Evolutionary conservation across 179 eudicot species (phyloP), one percentile per base, ranked within the genome.

Genomic region (Beta lomatogona): DNA sequence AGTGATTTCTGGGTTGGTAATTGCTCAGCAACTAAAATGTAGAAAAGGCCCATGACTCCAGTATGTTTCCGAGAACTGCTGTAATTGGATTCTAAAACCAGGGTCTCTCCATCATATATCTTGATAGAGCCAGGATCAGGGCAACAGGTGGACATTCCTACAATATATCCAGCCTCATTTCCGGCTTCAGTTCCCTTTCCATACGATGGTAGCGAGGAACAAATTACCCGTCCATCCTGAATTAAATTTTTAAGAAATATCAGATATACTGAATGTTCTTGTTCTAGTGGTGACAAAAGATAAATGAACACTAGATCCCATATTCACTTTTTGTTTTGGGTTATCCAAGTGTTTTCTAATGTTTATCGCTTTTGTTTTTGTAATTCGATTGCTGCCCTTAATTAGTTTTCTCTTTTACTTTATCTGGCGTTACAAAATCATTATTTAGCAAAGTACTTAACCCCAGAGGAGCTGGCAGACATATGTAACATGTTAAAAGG

Each of bases 91-190:
- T 87, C 96, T 12, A 93, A 82, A 77, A 89, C 66, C 19, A 95
- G 84, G 25, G 77, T 80, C 85, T 95, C 98, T 59, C 94, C 97
- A 44, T 83, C 85, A 28, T 86, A 60, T 65, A 95, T 89, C 84
- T 84, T 78, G 18, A 93, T 81, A 21, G 98, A 87, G 19, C 93
- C 94, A 3, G 93, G 94, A 18, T 60, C 76, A 63, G 98, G 98
- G 81, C 93, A 94, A 82, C 98, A 94, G 11, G 93, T 87, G 14
- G 97, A 89, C 98, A 95, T 93, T 84, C 98, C 98, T 18, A 95
- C 98, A n/a, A 95, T 84, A 80, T 93, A 95, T 72, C 98, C 97
- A 22, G 86, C 86, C 89, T 95, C 97, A 80, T 95, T 85, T 85
- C 98, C 98, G 22, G 90, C 89, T 85, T 86, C 92, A 5, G 75